Conservation (phyloP, 306 rosid genomes). For the Medicago lupulina region DNA sequence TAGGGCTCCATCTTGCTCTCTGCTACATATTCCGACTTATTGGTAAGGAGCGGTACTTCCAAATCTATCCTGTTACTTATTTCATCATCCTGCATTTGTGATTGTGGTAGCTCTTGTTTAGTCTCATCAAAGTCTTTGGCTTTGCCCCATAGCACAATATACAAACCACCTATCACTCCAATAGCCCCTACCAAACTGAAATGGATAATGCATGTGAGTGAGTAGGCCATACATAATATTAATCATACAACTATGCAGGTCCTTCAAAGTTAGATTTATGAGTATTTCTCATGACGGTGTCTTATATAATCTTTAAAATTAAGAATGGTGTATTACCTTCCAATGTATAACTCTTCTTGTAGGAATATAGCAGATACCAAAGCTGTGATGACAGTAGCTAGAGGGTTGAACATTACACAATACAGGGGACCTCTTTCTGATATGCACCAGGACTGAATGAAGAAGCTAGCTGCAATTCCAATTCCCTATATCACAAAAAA, state of each 20-base stretch:
- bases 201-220: background rate
- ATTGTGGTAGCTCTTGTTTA: conserved; percentile 35
- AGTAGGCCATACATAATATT: background rate
- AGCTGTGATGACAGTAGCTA: conserved; percentile 70
- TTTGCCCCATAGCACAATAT: conserved; percentile 75
- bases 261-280: background rate
- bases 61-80: conserved; percentile 45
- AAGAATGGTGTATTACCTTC: conserved; percentile 55
- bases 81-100: conserved; percentile 35
- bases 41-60: conserved; percentile 58
- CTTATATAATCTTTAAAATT: background rate
- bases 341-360: conserved; percentile 58
- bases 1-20: conserved; percentile 39
- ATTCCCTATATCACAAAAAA: conserved; percentile 57
- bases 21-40: conserved; percentile 35
- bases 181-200: conserved; percentile 68
- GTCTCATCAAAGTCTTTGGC: conserved; percentile 54
- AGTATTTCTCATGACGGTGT: background rate
- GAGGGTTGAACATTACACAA: conserved; percentile 72
- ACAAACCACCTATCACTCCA: conserved; percentile 64
- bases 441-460: conserved; percentile 71
- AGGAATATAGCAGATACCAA: conserved; percentile 53
- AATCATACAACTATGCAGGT: background rate
- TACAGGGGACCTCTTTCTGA: conserved; percentile 70
- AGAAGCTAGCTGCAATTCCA: conserved; percentile 60